Percentiles rank a stretch among this genome's conserved stretches.
phyloP scores from a whole-genome alignment of 2,329 filamentous ascomycete species.

The Tolypocladium paradoxum region DNA sequence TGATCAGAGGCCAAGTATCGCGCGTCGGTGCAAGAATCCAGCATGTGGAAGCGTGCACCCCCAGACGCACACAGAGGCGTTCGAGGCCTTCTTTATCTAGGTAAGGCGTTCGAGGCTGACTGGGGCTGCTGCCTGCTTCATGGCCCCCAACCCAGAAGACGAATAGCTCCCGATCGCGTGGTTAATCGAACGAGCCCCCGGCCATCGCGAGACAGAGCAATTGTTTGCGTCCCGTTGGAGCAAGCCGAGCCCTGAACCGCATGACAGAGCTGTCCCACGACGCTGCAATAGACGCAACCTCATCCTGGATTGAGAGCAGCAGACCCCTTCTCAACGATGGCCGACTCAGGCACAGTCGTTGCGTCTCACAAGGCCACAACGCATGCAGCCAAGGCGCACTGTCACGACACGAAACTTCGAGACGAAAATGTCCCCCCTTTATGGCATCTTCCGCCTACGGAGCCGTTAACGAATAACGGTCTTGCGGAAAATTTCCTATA shows the following conservation, averaged over 20 bases:
- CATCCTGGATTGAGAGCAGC: too few relatives aligned
- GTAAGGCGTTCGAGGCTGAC: not conserved
- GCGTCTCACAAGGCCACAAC: not conserved
- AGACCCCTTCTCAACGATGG: not conserved
- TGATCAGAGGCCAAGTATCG: not conserved
- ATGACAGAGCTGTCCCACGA: too few relatives aligned
- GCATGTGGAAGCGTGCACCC: not conserved
- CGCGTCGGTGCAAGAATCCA: not conserved
- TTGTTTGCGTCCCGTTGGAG: too few relatives aligned
- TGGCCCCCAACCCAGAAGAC: not conserved
- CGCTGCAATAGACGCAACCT: too few relatives aligned
- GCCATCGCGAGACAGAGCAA: too few relatives aligned
- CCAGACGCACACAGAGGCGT: not conserved
- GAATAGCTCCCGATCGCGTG: not conserved
- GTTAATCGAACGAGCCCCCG: not conserved
- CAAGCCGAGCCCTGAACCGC: too few relatives aligned
- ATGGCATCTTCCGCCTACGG: constrained; percentile 47
- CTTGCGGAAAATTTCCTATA: constrained; percentile 51
- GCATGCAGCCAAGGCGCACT: not conserved
- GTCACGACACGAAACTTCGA: not conserved
- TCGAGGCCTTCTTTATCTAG: not conserved
- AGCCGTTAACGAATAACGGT: constrained; percentile 19
- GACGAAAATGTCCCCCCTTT: constrained; percentile 42
- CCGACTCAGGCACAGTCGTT: not conserved
- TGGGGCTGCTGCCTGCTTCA: not conserved